Conservation (phyloP, 2,329 filamentous ascomycete genomes). For the Penicillium brevicompactum region DNA sequence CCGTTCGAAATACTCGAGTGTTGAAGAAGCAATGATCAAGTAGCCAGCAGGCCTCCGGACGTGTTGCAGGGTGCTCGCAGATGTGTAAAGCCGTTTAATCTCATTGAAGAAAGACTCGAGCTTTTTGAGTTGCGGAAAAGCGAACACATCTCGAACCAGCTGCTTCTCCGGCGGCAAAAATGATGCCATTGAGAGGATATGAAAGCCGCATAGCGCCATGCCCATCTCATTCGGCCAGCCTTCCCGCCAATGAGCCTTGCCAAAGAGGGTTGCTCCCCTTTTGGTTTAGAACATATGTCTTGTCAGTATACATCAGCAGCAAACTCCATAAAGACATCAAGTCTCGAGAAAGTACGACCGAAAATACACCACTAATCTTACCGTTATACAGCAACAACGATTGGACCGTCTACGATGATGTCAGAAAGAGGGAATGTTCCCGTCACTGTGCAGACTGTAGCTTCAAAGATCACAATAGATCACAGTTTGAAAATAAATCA, state of each 20-base stretch:
- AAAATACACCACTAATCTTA: neutral
- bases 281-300: neutral
- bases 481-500: constrained; percentile 16
- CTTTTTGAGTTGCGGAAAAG: neutral
- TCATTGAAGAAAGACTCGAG: neutral
- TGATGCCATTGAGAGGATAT: constrained; percentile 2
- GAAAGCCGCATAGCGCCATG: constrained; percentile 3
- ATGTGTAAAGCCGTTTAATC: neutral
- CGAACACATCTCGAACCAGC: neutral
- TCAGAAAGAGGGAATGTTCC: constrained; percentile 13
- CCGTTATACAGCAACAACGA: neutral
- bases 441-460: constrained; percentile 3
- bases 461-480: constrained; percentile 3
- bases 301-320: neutral
- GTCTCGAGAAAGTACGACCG: neutral
- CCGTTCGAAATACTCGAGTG: neutral
- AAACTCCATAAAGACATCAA: neutral
- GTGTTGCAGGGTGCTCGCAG: neutral
- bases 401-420: constrained; percentile 14
- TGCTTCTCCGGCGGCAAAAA: constrained; percentile 3
- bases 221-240: constrained; percentile 5
- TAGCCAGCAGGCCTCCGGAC: neutral
- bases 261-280: neutral
- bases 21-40: neutral
- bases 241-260: constrained; percentile 10